phyloP scores from a whole-genome alignment of 1,284 basidiomycete species.

The Heterobasidion occidentale region DNA sequence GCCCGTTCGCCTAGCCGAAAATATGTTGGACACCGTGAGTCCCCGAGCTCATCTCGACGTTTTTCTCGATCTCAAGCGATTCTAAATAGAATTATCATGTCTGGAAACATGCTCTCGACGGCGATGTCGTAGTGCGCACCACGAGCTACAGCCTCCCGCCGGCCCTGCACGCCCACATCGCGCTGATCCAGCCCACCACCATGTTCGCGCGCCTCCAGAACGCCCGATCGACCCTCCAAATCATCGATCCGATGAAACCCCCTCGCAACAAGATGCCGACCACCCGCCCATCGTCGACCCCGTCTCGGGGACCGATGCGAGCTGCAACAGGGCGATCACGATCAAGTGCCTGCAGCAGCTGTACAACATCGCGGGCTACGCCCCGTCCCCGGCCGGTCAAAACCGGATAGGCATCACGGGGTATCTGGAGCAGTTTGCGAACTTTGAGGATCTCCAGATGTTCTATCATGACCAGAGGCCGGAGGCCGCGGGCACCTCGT shows the following conservation, averaged over 20 bases:
- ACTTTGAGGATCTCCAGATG: constrained; percentile 33
- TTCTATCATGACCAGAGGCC: constrained; percentile 25
- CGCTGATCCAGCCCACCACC: constrained; percentile 70
- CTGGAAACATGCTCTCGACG: constrained; percentile 47
- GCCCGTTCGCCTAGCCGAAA: constrained; percentile 53
- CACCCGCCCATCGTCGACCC: constrained; percentile 22
- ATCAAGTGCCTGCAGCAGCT: constrained; percentile 37
- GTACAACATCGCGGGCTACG: constrained; percentile 41
- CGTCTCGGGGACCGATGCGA: constrained; percentile 32
- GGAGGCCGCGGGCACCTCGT: constrained; percentile 24
- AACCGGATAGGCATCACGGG: constrained; percentile 51
- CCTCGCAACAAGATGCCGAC: constrained; percentile 19
- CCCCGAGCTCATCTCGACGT: not conserved
- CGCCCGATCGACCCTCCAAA: constrained; percentile 20
- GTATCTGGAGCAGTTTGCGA: constrained; percentile 52
- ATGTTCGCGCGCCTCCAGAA: constrained; percentile 50
- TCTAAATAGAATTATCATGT: constrained; percentile 16
- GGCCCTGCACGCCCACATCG: constrained; percentile 53
- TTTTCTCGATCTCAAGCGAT: constrained; percentile 28
- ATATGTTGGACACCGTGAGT: constrained; percentile 27
- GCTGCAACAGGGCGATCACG: constrained; percentile 14
- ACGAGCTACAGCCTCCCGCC: constrained; percentile 62
- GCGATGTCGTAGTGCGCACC: constrained; percentile 55
- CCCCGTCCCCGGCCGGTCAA: constrained; percentile 24
- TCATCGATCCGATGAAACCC: not conserved